phyloP scores from a whole-genome alignment of 768 basidiomycete species.

The Postia placenta region DNA sequence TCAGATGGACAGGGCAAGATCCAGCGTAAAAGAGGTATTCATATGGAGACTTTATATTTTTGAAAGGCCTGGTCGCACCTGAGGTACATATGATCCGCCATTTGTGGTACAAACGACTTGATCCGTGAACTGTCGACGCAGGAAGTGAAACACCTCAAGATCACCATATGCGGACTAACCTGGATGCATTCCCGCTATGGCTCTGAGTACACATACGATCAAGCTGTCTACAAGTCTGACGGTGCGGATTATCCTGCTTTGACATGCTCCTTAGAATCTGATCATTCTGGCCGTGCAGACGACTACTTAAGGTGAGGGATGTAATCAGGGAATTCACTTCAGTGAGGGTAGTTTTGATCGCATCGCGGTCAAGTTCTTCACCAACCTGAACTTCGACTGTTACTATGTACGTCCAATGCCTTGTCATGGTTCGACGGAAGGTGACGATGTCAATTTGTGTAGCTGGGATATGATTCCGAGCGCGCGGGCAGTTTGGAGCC shows the following conservation, averaged over 20 bases:
- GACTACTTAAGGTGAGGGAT: slow-evolving; percentile 43
- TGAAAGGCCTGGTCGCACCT: slow-evolving; percentile 48
- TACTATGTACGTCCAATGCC: slow-evolving; percentile 30
- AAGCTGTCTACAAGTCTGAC: slow-evolving; percentile 52
- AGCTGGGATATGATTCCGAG: slow-evolving; percentile 59
- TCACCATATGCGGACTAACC: slow-evolving; percentile 63
- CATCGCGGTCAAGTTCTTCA: slow-evolving; percentile 49
- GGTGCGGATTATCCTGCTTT: too few relatives aligned
- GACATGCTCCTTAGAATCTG: too few relatives aligned
- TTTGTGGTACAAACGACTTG: too few relatives aligned
- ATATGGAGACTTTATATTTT: slow-evolving; percentile 55
- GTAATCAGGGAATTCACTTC: slow-evolving; percentile 44
- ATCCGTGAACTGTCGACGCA: slow-evolving; percentile 17
- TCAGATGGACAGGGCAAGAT: slow-evolving; percentile 52
- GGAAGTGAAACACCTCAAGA: slow-evolving; percentile 61
- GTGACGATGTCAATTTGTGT: slow-evolving; percentile 5
- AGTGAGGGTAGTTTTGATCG: slow-evolving; percentile 52
- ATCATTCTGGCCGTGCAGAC: slow-evolving; percentile 11
- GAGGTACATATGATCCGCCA: slow-evolving; percentile 44
- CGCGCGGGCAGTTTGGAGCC: slow-evolving; percentile 53
- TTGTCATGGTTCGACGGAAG: too few relatives aligned
- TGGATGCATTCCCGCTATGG: slow-evolving; percentile 69
- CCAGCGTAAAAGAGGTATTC: slow-evolving; percentile 49
- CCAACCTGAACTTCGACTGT: slow-evolving; percentile 51
- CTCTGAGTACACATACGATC: slow-evolving; percentile 46